Base-by-base conservation (phyloP, 106 monocot species). In the Gastrodia elata region DNA sequence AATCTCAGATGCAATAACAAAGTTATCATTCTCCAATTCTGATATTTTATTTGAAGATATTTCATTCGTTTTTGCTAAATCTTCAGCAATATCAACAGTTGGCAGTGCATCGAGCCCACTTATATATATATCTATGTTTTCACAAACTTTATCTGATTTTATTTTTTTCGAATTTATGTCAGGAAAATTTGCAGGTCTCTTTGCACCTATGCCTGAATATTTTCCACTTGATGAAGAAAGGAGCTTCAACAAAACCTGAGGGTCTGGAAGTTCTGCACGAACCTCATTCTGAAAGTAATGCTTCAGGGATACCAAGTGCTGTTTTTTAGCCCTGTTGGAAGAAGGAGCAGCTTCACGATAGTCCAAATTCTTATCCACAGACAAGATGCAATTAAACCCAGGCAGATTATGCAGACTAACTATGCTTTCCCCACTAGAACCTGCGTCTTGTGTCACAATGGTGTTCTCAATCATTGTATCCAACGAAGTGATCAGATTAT, bases 241-340 rank as follows among this genome's bases (percentile, higher is more conserved):
- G 61, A 93, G 79, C 76, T 90, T 90, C 39, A 88, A 69, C 46
- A 93, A 41, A 73, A 93, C 90, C 80, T 97, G 97, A 27, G 80
- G 79, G 79, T 93, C 97, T 73, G 97, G 97, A 22, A 97, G 73
- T 20, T 75, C 33, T 16, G 74, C 77, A 78, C 88, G 80, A 44
- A 91, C 74, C 56, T 83, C 86, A 81, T 93, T 88, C 73, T 88
- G 88, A 64, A 97, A 78, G 52, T 85, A 74, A 68, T 84, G 73
- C 70, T 77, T 97, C 56, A 97, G 46, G 72, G 79, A 75, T 16
- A 77, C 36, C 84, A 77, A 92, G 65, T 84, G 83, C 57, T 80
- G 49, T 8, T 69, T n/a, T 40, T 39, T 59, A 61, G 20, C 49
- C 33, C 81, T 24, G 48, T 77, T 77, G 68, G 13, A 49, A 58